These are phyloP conservation scores for Xylaria longipes DNA, from an alignment of 495 filamentous ascomycete genomes.

Conservation along the genomic window DNA sequence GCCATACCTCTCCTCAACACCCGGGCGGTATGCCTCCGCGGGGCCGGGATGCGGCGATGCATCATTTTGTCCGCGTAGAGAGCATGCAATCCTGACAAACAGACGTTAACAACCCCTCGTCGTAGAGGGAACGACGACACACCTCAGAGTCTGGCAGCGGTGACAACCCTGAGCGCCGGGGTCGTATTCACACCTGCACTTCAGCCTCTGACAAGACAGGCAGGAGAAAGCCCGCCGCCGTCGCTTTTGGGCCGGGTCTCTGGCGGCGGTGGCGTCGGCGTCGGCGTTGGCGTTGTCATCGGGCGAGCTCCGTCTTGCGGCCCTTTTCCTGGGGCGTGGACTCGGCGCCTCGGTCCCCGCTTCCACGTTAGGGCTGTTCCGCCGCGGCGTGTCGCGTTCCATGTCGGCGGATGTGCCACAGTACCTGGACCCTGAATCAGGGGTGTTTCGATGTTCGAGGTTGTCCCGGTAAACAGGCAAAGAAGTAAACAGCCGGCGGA, in stretches of 20 bases:
- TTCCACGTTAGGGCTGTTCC: not conserved
- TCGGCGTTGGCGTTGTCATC: slow-evolving; percentile 25
- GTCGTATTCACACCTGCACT: slow-evolving; percentile 42
- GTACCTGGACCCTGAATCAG: too few species aligned
- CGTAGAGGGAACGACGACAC: slow-evolving; percentile 1
- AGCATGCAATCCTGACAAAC: slow-evolving; percentile 35
- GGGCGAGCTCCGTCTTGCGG: slow-evolving; percentile 19
- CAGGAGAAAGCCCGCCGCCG: slow-evolving; percentile 41
- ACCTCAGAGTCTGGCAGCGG: slow-evolving; percentile 41
- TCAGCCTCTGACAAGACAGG: slow-evolving; percentile 39
- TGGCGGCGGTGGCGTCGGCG: slow-evolving; percentile 14
- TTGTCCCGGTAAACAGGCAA: not conserved
- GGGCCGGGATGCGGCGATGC: slow-evolving; percentile 7
- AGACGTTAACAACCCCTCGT: not conserved
- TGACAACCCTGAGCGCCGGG: slow-evolving; percentile 37
- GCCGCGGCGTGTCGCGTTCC: not conserved
- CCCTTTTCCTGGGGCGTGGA: slow-evolving; percentile 15
- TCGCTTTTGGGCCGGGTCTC: slow-evolving; percentile 28
- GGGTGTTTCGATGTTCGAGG: not conserved
- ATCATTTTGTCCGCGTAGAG: slow-evolving; percentile 34
- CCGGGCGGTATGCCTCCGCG: slow-evolving; percentile 18
- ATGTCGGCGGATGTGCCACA: not conserved
- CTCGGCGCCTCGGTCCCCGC: slow-evolving; percentile 2
- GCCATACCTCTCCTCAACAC: slow-evolving; percentile 38
- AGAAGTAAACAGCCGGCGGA: slow-evolving; percentile 12